Conservation (phyloP, 495 filamentous ascomycete species). For the Aspergillus indologenus region DNA sequence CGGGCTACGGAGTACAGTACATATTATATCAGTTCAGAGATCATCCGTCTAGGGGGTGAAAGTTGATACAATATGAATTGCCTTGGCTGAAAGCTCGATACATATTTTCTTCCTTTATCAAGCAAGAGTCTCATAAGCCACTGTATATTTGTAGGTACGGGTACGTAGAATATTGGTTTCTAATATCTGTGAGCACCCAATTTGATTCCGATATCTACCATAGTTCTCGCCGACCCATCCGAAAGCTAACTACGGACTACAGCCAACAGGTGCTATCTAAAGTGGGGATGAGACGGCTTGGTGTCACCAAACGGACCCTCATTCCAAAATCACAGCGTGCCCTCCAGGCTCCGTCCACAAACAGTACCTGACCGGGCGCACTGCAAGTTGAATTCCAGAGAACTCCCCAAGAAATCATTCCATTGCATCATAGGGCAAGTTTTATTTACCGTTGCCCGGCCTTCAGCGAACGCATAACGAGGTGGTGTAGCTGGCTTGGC, state of each 20-base stretch:
- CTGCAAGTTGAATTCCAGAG: not conserved
- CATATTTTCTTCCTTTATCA: not conserved
- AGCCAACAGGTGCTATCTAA: not conserved
- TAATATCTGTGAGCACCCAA: not conserved
- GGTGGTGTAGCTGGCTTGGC: too few relatives aligned
- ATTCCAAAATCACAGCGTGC: not conserved
- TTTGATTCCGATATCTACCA: not conserved
- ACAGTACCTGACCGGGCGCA: not conserved
- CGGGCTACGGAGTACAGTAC: not conserved
- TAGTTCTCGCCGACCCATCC: not conserved
- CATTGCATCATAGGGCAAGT: not conserved
- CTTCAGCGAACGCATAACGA: too few relatives aligned
- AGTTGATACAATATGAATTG: not conserved
- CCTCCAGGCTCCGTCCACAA: not conserved
- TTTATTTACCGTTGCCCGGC: too few relatives aligned
- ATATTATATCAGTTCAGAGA: not conserved
- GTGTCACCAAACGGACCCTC: not conserved
- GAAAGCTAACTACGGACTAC: not conserved
- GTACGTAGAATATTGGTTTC: too few relatives aligned
- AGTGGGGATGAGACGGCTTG: not conserved
- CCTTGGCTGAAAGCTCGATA: not conserved
- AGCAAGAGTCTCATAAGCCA: not conserved
- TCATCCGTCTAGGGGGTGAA: not conserved
- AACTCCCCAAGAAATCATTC: not conserved
- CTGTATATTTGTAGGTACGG: too few relatives aligned